Conservation (phyloP, 805 yeast species). For the Ogataea saltuana region DNA sequence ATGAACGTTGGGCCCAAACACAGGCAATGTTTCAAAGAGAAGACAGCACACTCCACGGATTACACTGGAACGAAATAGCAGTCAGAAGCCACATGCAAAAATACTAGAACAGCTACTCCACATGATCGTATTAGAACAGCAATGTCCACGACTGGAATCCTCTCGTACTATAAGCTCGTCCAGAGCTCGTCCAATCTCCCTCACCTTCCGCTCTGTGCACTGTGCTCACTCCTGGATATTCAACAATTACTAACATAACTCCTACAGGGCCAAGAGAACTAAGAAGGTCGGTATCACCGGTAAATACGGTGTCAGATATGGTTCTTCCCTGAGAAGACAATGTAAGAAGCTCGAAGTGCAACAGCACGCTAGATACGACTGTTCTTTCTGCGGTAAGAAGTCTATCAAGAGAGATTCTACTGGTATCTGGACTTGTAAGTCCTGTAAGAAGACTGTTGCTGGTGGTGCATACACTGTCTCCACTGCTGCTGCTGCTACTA, state of each 20-base stretch:
- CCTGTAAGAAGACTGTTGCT: slow-evolving; percentile 96
- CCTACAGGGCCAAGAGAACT: slow-evolving; percentile 95
- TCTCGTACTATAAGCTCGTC: no score
- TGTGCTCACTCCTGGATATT: background rate
- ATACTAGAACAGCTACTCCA: no score
- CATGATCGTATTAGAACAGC: no score
- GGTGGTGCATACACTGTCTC: slow-evolving; percentile 99
- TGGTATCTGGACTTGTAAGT: slow-evolving; percentile 98
- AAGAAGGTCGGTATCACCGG: slow-evolving; percentile 99
- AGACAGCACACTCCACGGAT: no score
- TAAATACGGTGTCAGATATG: slow-evolving; percentile 99
- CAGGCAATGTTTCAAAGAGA: no score
- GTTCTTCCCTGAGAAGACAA: slow-evolving; percentile 99
- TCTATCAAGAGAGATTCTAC: slow-evolving; percentile 95
- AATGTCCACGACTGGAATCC: no score
- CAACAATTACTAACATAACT: slow-evolving; percentile 16
- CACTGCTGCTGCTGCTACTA: slow-evolving; percentile 99
- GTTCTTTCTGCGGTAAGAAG: slow-evolving; percentile 99
- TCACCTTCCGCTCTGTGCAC: background rate
- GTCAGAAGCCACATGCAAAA: no score
- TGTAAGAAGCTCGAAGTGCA: slow-evolving; percentile 98
- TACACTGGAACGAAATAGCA: no score
- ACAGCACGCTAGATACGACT: slow-evolving; percentile 98
- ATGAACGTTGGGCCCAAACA: no score
- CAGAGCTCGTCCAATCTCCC: background rate